Conservation (phyloP, 2,329 filamentous ascomycete species). For the Paraconiothyrium brasiliense region DNA sequence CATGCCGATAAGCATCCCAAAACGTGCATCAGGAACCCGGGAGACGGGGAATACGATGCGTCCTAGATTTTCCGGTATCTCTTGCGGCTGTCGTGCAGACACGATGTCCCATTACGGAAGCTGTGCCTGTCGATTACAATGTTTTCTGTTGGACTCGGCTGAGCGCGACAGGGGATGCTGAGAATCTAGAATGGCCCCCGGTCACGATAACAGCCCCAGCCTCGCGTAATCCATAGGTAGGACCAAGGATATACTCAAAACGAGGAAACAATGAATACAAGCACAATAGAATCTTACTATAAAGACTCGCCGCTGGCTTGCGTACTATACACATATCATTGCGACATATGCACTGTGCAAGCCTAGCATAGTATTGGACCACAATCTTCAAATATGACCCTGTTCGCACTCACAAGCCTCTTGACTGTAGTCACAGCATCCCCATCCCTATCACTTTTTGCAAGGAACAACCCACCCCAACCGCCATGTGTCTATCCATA, state of each 20-base stretch:
- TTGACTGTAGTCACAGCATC: conserved; percentile 11
- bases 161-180: no score
- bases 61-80: no score
- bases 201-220: conserved; percentile 23
- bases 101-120: no score
- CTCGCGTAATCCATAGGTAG: background rate
- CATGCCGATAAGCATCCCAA: no score
- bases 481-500: conserved; percentile 35
- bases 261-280: conserved; percentile 4
- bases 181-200: conserved; percentile 1
- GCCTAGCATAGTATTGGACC: no score
- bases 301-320: background rate
- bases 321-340: background rate
- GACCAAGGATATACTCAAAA: background rate
- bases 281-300: background rate
- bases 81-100: no score
- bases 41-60: no score
- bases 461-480: conserved; percentile 26
- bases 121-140: no score
- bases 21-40: no score
- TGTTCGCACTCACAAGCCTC: conserved; percentile 8
- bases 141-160: no score
- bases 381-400: conserved; percentile 9
- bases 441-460: conserved; percentile 4
- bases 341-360: no score